phyloP scores from a whole-genome alignment of 2,329 filamentous ascomycete species.

The Monosporascus cannonballus region DNA sequence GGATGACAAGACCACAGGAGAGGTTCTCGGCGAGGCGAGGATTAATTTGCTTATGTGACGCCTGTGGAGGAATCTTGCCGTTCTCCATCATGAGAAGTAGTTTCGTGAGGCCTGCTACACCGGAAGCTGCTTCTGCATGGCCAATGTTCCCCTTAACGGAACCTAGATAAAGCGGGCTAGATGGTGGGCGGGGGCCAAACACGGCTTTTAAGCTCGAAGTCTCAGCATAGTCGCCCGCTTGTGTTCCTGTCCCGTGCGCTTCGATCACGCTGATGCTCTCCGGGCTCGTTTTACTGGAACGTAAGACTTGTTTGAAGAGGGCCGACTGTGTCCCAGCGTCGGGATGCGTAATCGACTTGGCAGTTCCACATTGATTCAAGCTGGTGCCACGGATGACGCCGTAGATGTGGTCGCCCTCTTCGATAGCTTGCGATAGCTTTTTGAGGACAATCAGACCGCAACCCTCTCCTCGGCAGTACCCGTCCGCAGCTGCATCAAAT shows the following conservation, averaged over 20 bases:
- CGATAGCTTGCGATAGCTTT: slow-evolving; percentile 6
- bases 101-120: slow-evolving; percentile 19
- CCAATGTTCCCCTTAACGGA: slow-evolving; percentile 21
- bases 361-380: slow-evolving; percentile 12
- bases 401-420: slow-evolving; percentile 10
- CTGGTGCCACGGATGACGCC: slow-evolving; percentile 10
- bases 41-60: slow-evolving; percentile 22
- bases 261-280: slow-evolving; percentile 57
- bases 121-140: slow-evolving; percentile 20
- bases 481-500: slow-evolving; percentile 8
- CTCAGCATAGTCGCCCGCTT: slow-evolving; percentile 58
- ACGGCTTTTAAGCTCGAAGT: slow-evolving; percentile 28
- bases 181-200: slow-evolving; percentile 38
- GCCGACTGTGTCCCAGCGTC: slow-evolving; percentile 10
- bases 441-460: slow-evolving; percentile 8
- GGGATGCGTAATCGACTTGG: slow-evolving; percentile 19
- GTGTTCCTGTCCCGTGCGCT: slow-evolving; percentile 62
- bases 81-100: slow-evolving; percentile 20
- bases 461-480: slow-evolving; percentile 11
- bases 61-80: slow-evolving; percentile 15
- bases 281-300: slow-evolving; percentile 48
- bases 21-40: slow-evolving; percentile 5
- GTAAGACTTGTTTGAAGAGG: slow-evolving; percentile 47
- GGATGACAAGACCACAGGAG: slow-evolving; percentile 1
- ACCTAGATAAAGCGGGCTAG: slow-evolving; percentile 31